phyloP scores from a whole-genome alignment of 2,329 filamentous ascomycete species.

The Exophiala sp. region DNA sequence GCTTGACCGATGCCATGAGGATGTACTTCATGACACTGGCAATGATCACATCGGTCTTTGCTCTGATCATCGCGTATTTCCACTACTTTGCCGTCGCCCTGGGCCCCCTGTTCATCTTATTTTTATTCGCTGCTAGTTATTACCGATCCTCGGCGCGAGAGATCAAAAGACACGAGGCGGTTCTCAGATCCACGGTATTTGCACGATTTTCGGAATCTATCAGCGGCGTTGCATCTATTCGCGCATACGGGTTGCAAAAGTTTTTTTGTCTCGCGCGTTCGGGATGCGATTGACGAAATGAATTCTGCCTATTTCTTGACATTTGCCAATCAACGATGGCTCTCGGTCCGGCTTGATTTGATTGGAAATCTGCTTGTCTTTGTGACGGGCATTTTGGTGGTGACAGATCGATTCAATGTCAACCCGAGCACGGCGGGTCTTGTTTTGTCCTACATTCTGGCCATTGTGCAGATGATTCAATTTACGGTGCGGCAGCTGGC shows the following conservation, averaged over 20 bases:
- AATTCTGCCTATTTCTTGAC: conserved; percentile 90
- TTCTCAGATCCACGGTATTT: conserved; percentile 81
- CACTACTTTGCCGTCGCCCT: conserved; percentile 74
- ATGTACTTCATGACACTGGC: conserved; percentile 86
- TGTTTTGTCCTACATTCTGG: conserved; percentile 86
- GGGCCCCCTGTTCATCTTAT: conserved; percentile 65
- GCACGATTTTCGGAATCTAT: conserved; percentile 87
- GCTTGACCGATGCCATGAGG: conserved; percentile 76
- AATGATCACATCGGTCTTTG: conserved; percentile 77
- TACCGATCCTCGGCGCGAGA: conserved; percentile 88
- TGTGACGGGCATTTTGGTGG: conserved; percentile 79
- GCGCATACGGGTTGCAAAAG: conserved; percentile 76
- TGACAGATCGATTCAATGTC: conserved; percentile 82
- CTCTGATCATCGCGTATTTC: conserved; percentile 90
- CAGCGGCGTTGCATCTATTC: conserved; percentile 74
- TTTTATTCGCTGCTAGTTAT: conserved; percentile 76
- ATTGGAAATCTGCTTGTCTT: conserved; percentile 83
- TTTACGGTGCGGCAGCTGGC: conserved; percentile 91
- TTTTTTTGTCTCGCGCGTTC: conserved; percentile 67
- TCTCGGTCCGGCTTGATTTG: conserved; percentile 74
- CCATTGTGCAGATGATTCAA: conserved; percentile 91
- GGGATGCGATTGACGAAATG: conserved; percentile 78
- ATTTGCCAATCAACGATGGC: conserved; percentile 91
- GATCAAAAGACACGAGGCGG: conserved; percentile 87
- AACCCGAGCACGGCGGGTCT: conserved; percentile 78